Base-by-base conservation (phyloP, 2,329 filamentous ascomycete species). In the Colletotrichum tanaceti region DNA sequence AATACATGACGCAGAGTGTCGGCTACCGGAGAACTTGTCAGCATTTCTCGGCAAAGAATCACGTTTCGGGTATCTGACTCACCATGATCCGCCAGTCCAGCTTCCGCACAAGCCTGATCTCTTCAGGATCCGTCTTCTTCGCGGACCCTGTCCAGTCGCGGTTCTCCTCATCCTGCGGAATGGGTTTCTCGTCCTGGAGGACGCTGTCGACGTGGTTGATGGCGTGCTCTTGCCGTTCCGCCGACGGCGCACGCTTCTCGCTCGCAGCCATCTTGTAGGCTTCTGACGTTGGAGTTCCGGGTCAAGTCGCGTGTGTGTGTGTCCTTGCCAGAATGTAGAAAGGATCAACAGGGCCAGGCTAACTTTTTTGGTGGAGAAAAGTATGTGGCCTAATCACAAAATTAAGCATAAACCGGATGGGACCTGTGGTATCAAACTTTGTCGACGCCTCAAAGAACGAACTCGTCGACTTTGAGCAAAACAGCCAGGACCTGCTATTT, bases 31-130 rank as follows among this genome's bases (percentile, higher is more conserved):
- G 28, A 41, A 10, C 5, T 41, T 11, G 46, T 70, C 22, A 68
- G 63, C 10, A 39, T 32, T 18, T 61, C 5, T 6, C 20, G 4
- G 5, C 5, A 35, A 38, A 2, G 22, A 5, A 5, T 22, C 1
- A 22, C 14, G 6, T 20, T 7, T 4, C 0, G 22, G n/a, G 11
- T 16, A 18, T 4, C 32, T 7, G 16, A 65, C 74, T 62, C 68
- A 80, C 80, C 80, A 82, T 82, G 60, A 82, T 81, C 64, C 79
- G 76, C 14, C 68, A 73, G 63, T 83, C 81, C 5, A 82, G 76
- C 73, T 83, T 83, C 50, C 76, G 76, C 7, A 82, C 80, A 6
- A 83, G 74, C 4, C 69, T 72, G 53, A 79, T 81, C 74, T 82
- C 81, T 24, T 76, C 73, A 0, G 79, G 79, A 43, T 82, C 79